Conservation (phyloP, 176 grass and related monocot species). For the Pharus latifolius region DNA sequence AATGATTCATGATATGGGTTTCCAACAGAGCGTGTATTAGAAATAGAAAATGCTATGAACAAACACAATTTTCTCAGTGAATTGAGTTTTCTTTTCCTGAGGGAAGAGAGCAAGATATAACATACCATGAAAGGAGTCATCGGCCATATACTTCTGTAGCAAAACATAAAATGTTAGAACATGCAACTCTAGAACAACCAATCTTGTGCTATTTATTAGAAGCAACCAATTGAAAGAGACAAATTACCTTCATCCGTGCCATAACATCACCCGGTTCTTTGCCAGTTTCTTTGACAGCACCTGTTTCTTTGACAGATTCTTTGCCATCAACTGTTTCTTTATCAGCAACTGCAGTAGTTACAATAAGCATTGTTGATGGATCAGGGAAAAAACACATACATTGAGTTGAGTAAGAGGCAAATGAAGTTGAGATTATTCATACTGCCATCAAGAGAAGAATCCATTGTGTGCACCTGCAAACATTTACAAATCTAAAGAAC, state of each 20-base stretch:
- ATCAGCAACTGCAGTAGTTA: constrained; percentile 18
- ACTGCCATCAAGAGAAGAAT: constrained; percentile 21
- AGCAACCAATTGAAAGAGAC: background rate
- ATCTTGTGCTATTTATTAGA: background rate
- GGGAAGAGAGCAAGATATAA: background rate
- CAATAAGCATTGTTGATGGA: constrained; percentile 3
- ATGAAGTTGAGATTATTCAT: background rate
- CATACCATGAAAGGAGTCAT: constrained; percentile 59
- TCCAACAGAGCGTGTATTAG: background rate
- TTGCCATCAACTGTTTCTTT: background rate
- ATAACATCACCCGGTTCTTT: constrained; percentile 32
- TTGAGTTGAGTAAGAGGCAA: background rate
- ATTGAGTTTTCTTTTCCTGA: background rate
- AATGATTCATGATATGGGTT: background rate
- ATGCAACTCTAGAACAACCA: too few species aligned
- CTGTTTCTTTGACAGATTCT: constrained; percentile 9
- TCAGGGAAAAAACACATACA: background rate
- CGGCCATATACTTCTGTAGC: constrained; percentile 43
- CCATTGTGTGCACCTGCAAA: constrained; percentile 21
- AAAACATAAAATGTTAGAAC: background rate
- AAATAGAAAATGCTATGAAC: background rate
- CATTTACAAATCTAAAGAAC: background rate
- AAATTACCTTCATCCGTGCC: constrained; percentile 43
- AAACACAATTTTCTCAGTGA: background rate
- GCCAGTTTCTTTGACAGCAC: constrained; percentile 1